phyloP scores from a whole-genome alignment of 2,329 filamentous ascomycete genomes.

The Thielaviopsis ethacetica region DNA sequence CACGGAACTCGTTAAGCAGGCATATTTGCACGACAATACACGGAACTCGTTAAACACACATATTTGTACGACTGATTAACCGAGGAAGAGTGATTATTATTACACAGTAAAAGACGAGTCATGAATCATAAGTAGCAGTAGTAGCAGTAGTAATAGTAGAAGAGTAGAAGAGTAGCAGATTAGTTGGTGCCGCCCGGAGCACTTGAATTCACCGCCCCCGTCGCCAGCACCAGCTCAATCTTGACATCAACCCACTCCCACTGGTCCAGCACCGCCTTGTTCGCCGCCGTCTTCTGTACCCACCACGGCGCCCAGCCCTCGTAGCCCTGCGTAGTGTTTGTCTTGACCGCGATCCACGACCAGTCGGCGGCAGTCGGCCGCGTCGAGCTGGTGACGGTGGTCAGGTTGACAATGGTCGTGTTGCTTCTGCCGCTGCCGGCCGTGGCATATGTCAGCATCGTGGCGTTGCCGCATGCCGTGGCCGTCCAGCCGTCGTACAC shows the following conservation, averaged over 20 bases:
- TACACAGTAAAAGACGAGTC: background rate
- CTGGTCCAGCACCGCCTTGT: background rate
- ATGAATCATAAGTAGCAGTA: background rate
- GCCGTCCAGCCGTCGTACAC: slow-evolving; percentile 3
- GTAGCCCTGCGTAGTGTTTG: slow-evolving; percentile 8
- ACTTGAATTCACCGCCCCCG: slow-evolving; percentile 7
- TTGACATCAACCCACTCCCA: slow-evolving; percentile 8
- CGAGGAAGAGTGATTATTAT: background rate
- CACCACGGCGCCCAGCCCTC: slow-evolving; percentile 11
- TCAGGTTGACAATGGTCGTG: background rate
- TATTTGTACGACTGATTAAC: background rate
- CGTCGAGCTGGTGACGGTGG: too few relatives aligned
- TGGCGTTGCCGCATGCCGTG: background rate
- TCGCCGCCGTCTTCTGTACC: slow-evolving; percentile 1
- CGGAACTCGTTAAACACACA: background rate
- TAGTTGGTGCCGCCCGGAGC: slow-evolving; percentile 10
- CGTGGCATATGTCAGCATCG: slow-evolving; percentile 1
- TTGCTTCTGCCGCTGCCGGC: background rate
- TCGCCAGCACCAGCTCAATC: slow-evolving; percentile 9
- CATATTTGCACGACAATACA: background rate
- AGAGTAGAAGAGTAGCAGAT: background rate
- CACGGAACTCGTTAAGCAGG: background rate
- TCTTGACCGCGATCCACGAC: slow-evolving; percentile 11
- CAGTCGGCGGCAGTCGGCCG: background rate
- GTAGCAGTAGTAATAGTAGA: background rate